A percentile compares a stretch with the other conserved stretches of the same genome.
phyloP scores from a whole-genome alignment of 495 filamentous ascomycete species.

The Usnea hakonensis region DNA sequence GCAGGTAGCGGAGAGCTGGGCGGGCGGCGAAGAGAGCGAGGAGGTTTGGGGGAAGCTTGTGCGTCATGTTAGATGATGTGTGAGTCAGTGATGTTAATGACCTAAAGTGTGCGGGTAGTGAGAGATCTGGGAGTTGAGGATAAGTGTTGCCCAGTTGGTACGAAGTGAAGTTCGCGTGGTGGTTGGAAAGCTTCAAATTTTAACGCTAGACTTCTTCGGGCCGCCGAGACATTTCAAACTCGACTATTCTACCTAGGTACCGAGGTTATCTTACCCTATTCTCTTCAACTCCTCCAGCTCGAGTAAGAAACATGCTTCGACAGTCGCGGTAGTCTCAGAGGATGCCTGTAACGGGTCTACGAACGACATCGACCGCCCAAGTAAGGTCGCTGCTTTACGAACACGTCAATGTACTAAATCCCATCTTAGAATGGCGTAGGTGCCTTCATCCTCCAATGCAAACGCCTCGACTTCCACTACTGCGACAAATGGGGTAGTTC shows the following conservation, averaged over 20 bases:
- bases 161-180: slow-evolving; percentile 6
- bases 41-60: slow-evolving; percentile 87
- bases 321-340: not conserved
- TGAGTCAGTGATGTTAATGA: not conserved
- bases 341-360: slow-evolving; percentile 63
- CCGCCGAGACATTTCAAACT: not conserved
- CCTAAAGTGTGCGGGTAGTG: too few species aligned
- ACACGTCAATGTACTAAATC: slow-evolving; percentile 3
- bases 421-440: slow-evolving; percentile 78
- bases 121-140: not conserved
- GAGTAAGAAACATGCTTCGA: not conserved
- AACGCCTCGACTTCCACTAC: slow-evolving; percentile 89
- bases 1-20: slow-evolving; percentile 82
- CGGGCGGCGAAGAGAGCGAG: slow-evolving; percentile 90
- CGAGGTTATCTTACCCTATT: too few species aligned
- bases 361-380: slow-evolving; percentile 50
- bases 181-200: not conserved
- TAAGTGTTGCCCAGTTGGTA: not conserved
- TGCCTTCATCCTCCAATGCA: slow-evolving; percentile 96
- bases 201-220: not conserved
- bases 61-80: slow-evolving; percentile 59
- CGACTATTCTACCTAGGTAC: too few species aligned
- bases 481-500: slow-evolving; percentile 92
- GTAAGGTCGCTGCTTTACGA: slow-evolving; percentile 34
- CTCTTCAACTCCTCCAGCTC: not conserved